Percentiles rank a stretch among this genome's conserved stretches.
These are phyloP conservation scores for Verticillium zaregamsianum DNA, from an alignment of 2,329 filamentous ascomycete species.

Conservation along the genomic window DNA sequence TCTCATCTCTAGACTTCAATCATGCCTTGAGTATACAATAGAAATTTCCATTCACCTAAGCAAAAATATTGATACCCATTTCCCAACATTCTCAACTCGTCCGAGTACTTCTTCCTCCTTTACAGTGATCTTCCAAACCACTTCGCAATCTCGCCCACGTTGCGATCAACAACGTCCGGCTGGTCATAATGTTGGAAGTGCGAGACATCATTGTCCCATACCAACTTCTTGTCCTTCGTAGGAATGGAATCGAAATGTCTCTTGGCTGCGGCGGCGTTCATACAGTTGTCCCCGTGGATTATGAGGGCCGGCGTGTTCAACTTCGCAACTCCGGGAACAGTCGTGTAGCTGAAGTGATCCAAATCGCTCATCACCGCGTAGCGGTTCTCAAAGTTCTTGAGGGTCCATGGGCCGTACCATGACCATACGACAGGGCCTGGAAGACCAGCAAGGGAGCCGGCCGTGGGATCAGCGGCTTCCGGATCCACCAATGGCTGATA, in stretches of 20 bases:
- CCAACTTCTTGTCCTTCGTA: constrained; percentile 20
- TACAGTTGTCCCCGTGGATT: constrained; percentile 24
- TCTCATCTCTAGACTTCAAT: too few relatives aligned
- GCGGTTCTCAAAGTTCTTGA: constrained; percentile 23
- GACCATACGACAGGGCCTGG: constrained; percentile 23
- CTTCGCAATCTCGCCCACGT: constrained; percentile 20
- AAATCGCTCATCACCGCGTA: constrained; percentile 26
- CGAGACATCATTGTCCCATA: constrained; percentile 23
- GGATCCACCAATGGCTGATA: constrained; percentile 22
- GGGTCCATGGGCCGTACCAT: constrained; percentile 24
- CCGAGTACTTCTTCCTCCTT: background rate
- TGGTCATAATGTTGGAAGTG: constrained; percentile 23
- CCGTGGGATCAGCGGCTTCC: constrained; percentile 16
- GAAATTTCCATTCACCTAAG: too few relatives aligned
- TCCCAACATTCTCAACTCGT: too few relatives aligned
- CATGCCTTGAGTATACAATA: too few relatives aligned
- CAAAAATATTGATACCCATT: too few relatives aligned
- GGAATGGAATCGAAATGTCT: constrained; percentile 20
- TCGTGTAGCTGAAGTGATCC: constrained; percentile 23
- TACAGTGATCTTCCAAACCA: constrained; percentile 14
- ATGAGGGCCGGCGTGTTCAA: constrained; percentile 21
- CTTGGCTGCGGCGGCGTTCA: constrained; percentile 23
- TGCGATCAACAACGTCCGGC: constrained; percentile 20
- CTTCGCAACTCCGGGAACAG: constrained; percentile 21
- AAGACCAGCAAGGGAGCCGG: constrained; percentile 19